Base-by-base conservation (phyloP, 2,329 filamentous ascomycete genomes). In the Oidium heveae region DNA sequence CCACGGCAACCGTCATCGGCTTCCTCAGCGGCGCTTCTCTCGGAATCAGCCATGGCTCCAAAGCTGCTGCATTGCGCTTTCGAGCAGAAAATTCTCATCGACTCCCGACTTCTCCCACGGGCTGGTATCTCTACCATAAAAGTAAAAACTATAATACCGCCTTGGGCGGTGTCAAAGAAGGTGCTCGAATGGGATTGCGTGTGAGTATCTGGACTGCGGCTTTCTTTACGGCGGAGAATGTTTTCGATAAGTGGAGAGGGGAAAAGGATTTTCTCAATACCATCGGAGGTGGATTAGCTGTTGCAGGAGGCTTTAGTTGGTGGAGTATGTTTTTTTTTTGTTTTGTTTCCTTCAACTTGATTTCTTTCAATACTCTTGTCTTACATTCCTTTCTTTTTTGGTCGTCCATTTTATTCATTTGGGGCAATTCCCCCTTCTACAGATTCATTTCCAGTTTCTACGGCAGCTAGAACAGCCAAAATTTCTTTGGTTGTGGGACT, bases 41-140 rank as follows among this genome's bases (percentile, higher is more conserved):
- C 13, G 88, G 87, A 28, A 70, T 80, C 18, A 73, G 78, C 7
- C 78, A 87, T 55, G 86, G 86, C 24, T 80, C 80, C 56, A 80
- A 80, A 63, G 79, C 76, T 65, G 77, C 85, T 0, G 81, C 84
- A 53, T 73, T 94, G 56, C 82, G 84, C 41, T 98, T 95, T 70
- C 82, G 89, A 55, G 91, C 91, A 57, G 91, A 98, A 69, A 94
- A 98, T 65, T 87, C 91, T 0, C 91, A 98, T 72, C 84, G 89
- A 60, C 79, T 95, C 58, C 91, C 91, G 20, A 80, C 77, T 3
- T 81, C 81, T 0, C 80, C 85, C 28, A 78, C 80, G 1, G 89
- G 87, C 18, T 98, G 91, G 91, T 98, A 89, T 66, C 76, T 96
- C n/a, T 98, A 98, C 68, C 89, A 96, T 72, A 95, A 95, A 69